Evolutionary conservation across 768 basidiomycete genomes (phyloP), one percentile per base, ranked within the genome.

Genomic region (Exsudoporus frostii): DNA sequence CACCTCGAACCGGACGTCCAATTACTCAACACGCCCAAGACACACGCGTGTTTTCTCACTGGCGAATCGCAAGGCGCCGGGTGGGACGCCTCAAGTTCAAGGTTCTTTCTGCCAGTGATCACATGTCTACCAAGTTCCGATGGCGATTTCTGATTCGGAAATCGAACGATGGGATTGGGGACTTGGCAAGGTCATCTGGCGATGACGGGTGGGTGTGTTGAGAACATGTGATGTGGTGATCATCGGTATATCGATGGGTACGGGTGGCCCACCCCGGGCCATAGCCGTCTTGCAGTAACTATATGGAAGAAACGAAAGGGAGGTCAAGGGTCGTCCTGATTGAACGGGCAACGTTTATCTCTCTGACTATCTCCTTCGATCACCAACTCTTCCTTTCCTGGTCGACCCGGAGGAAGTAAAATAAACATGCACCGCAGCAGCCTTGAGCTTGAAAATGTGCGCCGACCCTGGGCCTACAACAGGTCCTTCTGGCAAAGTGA

Each of bases 341-440:
- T 36, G 47, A 33, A 24, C n/a, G 2, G 55, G 8, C 22, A 22
- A 30, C n/a, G 55, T 15, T 25, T 45, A 57, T 57, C 43, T 50
- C 13, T 44, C 19, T 4, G 54, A 25, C 32, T 22, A 13, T 56
- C 40, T 50, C 55, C 1, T 36, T 17, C 30, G 43, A 56, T 57
- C 43, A 38, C 30, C 25, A 5, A 19, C 2, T 2, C n/a, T 8
- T 20, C 37, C 44, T 29, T 32, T 27, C 34, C 38, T 22, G 19
- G 48, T 30, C 20, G 24, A 32, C 33, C 37, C 48, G 27, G 53
- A 43, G 27, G 34, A 47, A 40, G 17, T 50, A 25, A 39, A 56
- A 34, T 36, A 40, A 24, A 33, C 54, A 29, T 15, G 36, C 33
- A 2, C 29, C 2, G 3, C 32, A 24, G 5, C 6, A 24, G 19